phyloP scores from a whole-genome alignment of 805 yeast species.

The Ogataea haglerorum region DNA sequence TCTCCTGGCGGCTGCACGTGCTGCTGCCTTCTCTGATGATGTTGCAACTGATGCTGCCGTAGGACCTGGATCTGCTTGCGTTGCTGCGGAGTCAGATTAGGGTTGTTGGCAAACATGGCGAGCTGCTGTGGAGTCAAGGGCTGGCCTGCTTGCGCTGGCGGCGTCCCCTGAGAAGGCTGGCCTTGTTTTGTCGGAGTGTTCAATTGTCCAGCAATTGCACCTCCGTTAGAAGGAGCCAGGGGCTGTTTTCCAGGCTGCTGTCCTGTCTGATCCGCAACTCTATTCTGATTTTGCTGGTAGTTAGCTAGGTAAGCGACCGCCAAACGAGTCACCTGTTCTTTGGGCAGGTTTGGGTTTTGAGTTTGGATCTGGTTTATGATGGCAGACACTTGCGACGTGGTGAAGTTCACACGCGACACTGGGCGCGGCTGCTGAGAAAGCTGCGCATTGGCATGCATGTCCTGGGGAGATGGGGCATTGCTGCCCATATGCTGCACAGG shows the following conservation, averaged over 20 bases:
- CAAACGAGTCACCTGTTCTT: slow-evolving; percentile 61
- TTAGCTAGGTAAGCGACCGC: slow-evolving; percentile 64
- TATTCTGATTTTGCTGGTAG: slow-evolving; percentile 49
- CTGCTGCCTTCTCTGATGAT: slow-evolving; percentile 22
- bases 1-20: slow-evolving; percentile 13
- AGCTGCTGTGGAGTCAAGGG: slow-evolving; percentile 25
- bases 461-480: slow-evolving; percentile 13
- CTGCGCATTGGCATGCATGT: slow-evolving; percentile 7
- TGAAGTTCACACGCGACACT: slow-evolving; percentile 35
- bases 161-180: slow-evolving; percentile 9
- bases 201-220: slow-evolving; percentile 18
- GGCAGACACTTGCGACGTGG: slow-evolving; percentile 63
- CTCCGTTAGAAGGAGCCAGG: slow-evolving; percentile 12
- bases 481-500: slow-evolving; percentile 7
- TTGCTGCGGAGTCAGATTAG: slow-evolving; percentile 43
- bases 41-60: slow-evolving; percentile 34
- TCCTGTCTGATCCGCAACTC: slow-evolving; percentile 27
- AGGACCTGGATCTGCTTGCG: slow-evolving; percentile 42
- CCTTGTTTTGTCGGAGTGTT: slow-evolving; percentile 15
- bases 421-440: slow-evolving; percentile 15
- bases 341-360: slow-evolving; percentile 60
- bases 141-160: slow-evolving; percentile 6
- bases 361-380: slow-evolving; percentile 60
- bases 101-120: slow-evolving; percentile 30
- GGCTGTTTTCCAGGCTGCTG: slow-evolving; percentile 12